Evolutionary conservation across 148 eudicot species (phyloP), one percentile per base, ranked within the genome.

Genomic region (Tetragonia tetragonoides): DNA sequence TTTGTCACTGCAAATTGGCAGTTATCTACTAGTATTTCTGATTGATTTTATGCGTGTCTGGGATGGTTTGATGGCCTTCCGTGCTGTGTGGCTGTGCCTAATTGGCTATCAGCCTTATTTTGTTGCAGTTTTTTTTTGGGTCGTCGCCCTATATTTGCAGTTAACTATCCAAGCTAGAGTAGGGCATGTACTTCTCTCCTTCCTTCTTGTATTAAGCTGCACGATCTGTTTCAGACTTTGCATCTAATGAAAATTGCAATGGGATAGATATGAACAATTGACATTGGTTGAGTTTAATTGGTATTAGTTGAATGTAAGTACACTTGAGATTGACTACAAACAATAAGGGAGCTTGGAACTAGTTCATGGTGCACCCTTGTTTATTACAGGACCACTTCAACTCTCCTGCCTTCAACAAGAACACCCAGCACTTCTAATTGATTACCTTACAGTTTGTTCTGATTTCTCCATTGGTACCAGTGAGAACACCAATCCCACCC

Each of bases 401-500:
- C 46, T 62, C 12, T 34, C 11, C 28, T 10, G 20, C 47, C 21
- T 10, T 34, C 21, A 49, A 54, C 66, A 37, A 44, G 7, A 40
- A 20, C 21, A 24, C 2, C 20, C 15, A 5, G 0, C 20, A 15
- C 49, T 21, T 60, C 54, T 81, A 76, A 70, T 75, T 81, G 38
- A 81, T 76, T 12, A 71, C 76, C 59, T 76, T 71, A 38, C 83
- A 81, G 57, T 81, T 81, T 24, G 23, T 42, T 38, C 83, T 60
- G 70, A 81, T 81, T 81, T 81, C 80, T 41, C 83, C 83, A 2
- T 66, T 15, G 41, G 56, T 63, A 42, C 78, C 85, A 37, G 66
- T 82, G 63, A 74, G 70, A 40, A 91, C 95, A 1, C 83, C 85
- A 49, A 90, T 89, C n/a, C 64, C 62, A 64, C 93, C 90, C 97